phyloP scores from a whole-genome alignment of 371 early-diverging fungal species.

The Mortierella sp. region DNA sequence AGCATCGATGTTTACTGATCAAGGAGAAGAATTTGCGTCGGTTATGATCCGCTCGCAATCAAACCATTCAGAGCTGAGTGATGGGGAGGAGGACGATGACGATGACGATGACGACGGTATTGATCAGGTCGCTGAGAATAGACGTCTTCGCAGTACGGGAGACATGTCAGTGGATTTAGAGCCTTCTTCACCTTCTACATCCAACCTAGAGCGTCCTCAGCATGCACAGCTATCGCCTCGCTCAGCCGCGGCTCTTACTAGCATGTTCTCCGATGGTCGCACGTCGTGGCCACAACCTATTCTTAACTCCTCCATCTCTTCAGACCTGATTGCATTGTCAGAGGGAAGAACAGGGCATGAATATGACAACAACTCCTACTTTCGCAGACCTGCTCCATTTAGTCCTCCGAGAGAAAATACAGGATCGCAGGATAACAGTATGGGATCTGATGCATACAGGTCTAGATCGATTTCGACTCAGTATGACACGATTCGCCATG shows the following conservation, averaged over 20 bases:
- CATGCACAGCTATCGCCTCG: slow-evolving; percentile 47
- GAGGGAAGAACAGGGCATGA: slow-evolving; percentile 11
- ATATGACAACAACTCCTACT: slow-evolving; percentile 44
- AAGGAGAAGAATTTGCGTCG: slow-evolving; percentile 15
- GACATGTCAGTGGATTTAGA: slow-evolving; percentile 12
- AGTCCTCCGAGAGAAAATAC: background rate
- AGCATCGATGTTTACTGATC: slow-evolving; percentile 1
- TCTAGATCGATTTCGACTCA: slow-evolving; percentile 19
- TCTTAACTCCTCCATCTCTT: slow-evolving; percentile 24
- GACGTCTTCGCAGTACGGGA: slow-evolving; percentile 7
- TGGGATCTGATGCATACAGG: background rate
- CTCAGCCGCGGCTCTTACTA: slow-evolving; percentile 41
- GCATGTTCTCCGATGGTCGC: slow-evolving; percentile 9
- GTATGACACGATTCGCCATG: background rate
- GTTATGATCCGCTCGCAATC: slow-evolving; percentile 6
- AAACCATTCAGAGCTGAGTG: slow-evolving; percentile 11
- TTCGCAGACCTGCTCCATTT: slow-evolving; percentile 20
- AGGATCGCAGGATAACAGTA: background rate
- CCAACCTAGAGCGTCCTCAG: slow-evolving; percentile 27
- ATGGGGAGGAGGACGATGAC: slow-evolving; percentile 29
- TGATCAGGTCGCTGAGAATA: slow-evolving; percentile 31
- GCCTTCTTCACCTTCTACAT: slow-evolving; percentile 12
- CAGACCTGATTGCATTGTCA: slow-evolving; percentile 14
- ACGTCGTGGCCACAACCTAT: slow-evolving; percentile 16
- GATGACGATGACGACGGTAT: slow-evolving; percentile 36